phyloP scores from a whole-genome alignment of 2,329 filamentous ascomycete genomes.

The Penicillium sp. region DNA sequence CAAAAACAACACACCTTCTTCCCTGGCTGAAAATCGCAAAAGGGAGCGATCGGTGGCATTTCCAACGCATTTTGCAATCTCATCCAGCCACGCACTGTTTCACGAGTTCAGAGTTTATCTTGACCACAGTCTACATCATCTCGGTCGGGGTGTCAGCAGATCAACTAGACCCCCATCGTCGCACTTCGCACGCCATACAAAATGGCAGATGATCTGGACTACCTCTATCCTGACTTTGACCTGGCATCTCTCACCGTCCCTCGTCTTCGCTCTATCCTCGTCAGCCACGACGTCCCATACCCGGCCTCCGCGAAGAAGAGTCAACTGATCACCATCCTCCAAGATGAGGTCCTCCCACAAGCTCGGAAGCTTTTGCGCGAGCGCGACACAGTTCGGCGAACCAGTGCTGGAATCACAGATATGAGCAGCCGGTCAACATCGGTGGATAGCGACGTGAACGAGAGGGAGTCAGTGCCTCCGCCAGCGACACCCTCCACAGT shows the following conservation, averaged over 20 bases:
- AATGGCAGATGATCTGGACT: constrained; percentile 64
- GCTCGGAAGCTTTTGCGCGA: constrained; percentile 71
- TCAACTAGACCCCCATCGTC: background rate
- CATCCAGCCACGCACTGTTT: constrained; percentile 5
- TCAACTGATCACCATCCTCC: constrained; percentile 80
- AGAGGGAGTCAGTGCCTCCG: constrained; percentile 48
- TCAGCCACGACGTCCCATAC: constrained; percentile 81
- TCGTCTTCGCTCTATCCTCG: constrained; percentile 82
- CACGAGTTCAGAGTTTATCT: constrained; percentile 7
- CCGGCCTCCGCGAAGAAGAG: constrained; percentile 87
- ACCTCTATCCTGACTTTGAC: constrained; percentile 84
- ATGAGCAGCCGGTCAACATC: constrained; percentile 64
- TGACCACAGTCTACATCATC: background rate
- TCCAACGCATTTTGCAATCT: constrained; percentile 10
- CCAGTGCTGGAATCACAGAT: constrained; percentile 76
- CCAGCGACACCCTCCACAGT: constrained; percentile 49
- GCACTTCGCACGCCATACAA: constrained; percentile 10
- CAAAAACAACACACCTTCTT: constrained; percentile 17
- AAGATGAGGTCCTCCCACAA: constrained; percentile 71
- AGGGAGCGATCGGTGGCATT: constrained; percentile 20
- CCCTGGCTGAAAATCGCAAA: constrained; percentile 17
- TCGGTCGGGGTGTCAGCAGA: constrained; percentile 7
- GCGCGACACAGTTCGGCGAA: constrained; percentile 74
- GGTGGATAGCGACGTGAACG: constrained; percentile 57
- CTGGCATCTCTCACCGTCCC: constrained; percentile 79